Percentiles rank a stretch among this genome's conserved stretches.
Conservation (phyloP, 345 rosid species). For the Anastatica hierochuntica region DNA sequence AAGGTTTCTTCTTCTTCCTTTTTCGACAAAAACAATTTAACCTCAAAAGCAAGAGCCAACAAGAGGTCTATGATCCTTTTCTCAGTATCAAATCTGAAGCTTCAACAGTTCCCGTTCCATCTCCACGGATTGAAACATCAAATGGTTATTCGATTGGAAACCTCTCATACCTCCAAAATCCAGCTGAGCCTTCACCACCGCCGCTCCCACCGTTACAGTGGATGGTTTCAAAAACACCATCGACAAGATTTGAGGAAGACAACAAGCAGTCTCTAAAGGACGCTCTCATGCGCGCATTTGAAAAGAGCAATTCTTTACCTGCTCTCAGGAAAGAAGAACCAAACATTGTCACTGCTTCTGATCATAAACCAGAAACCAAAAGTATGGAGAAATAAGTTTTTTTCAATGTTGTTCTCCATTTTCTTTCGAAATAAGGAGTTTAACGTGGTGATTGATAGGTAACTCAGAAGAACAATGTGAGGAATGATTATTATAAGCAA, state of each 20-base stretch:
- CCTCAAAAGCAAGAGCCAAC: no score
- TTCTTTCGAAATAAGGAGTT: not conserved
- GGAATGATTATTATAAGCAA: slow-evolving; percentile 27
- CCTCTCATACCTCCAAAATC: slow-evolving; percentile 24
- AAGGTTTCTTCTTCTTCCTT: no score
- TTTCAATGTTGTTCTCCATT: not conserved
- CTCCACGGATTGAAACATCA: no score
- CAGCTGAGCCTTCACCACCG: slow-evolving; percentile 43
- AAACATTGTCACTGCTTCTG: slow-evolving; percentile 21
- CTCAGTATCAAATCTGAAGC: no score
- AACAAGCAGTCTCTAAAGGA: slow-evolving; percentile 28
- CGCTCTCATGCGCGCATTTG: slow-evolving; percentile 5
- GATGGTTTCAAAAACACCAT: slow-evolving; percentile 31
- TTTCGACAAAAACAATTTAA: no score
- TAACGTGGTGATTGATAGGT: slow-evolving; percentile 6
- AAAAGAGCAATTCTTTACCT: slow-evolving; percentile 22
- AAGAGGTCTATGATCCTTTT: no score
- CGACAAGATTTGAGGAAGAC: slow-evolving; percentile 24
- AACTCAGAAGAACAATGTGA: slow-evolving; percentile 34
- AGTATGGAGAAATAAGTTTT: slow-evolving; percentile 9
- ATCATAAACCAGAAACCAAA: slow-evolving; percentile 30
- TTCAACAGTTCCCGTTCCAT: no score
- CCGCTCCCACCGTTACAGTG: slow-evolving; percentile 75
- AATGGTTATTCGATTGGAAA: no score
- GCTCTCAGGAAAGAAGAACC: slow-evolving; percentile 26